Evolutionary conservation across 306 rosid species (phyloP), one percentile per base, ranked within the genome.

Genomic region (Inga leiocalycina): DNA sequence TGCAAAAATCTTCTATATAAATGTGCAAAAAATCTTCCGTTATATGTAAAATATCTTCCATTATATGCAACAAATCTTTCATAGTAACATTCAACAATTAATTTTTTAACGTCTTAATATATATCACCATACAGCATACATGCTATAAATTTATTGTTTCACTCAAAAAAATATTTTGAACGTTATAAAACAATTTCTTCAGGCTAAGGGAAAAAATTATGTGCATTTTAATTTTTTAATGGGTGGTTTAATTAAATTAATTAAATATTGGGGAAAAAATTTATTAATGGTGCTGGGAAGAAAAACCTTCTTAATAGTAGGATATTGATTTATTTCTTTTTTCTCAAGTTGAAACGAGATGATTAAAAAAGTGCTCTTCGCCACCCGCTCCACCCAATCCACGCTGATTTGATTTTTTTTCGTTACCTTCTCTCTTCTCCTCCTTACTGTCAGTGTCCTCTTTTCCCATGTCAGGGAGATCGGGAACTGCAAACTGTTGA

Each of bases 361-460:
- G 69, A 51, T 19, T 39, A 71, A 64, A 34, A 82, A 85, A 75
- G 76, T 49, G 34, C 84, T 80, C 64, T 43, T 65, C 86, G 39
- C 90, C 72, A 89, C 93, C 93, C 94, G 87, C 92, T 84, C 88
- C 86, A 92, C 89, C 92, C 83, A 85, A 82, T 85, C 88, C 84
- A 71, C 44, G 5, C 77, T 48, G 77, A 76, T 86, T 87, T 85
- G 35, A n/a, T 44, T 62, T 52, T 17, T 37, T 34, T 16, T 15
- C 7, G 17, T 69, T 17, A 6, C 82, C 75, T 67, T 44, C 66
- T 30, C 39, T 62, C 71, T 57, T 79, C 56, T 44, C 66, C 45
- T 24, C 37, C 84, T 84, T 89, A 86, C 89, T 89, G 87, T 80
- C 94, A 89, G 87, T 88, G 88, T 80, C 68, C 74, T 61, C 78